Evolutionary conservation across 176 grass and related monocot species (phyloP), one percentile per base, ranked within the genome.

Genomic region (Zea luxurians): DNA sequence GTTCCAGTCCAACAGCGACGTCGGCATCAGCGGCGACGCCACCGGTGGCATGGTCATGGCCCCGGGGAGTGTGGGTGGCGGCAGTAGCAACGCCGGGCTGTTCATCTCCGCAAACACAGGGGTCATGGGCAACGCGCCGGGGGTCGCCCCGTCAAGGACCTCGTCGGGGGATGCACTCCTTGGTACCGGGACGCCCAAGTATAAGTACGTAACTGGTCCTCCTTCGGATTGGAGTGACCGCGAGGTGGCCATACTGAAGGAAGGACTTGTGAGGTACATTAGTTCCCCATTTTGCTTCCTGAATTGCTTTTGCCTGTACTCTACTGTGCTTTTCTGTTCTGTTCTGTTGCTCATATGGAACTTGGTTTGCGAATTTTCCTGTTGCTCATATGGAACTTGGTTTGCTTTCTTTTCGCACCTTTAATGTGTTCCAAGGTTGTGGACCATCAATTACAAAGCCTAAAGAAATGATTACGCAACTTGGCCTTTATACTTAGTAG

Each of bases 1-100:
- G 37, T 99, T 99, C 77, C 92, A 99, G 42, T 83, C 96, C n/a
- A 85, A n/a, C 86, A 80, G 70, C 73, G 69, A 80, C 34, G 8
- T 42, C 7, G 61, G 58, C 57, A 73, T 68, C 34, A 10, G 27
- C 27, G 27, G 70, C 9, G 55, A 21, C 55, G 55, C 68, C 35
- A 72, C 76, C 5, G 76, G 77, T 45, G 90, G 71, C 17, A 77
- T 88, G 86, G 83, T 81, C 71, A 62, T 74, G 63, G 40, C 79
- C n/a, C 58, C 75, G 20, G 68, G 72, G 16, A 77, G 48, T 42
- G 71, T 80, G 79, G 82, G 81, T 67, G 89, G 63, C 27, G 72
- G 58, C 60, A 85, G 78, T 45, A 87, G 40, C 64, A 93, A 59
- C 59, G 66, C 79, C 7, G 88, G 84, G 37, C 13, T 84, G 68